Base-by-base conservation (phyloP, 1,139 yeast species). In the Debaryomycetaceae sp. region DNA sequence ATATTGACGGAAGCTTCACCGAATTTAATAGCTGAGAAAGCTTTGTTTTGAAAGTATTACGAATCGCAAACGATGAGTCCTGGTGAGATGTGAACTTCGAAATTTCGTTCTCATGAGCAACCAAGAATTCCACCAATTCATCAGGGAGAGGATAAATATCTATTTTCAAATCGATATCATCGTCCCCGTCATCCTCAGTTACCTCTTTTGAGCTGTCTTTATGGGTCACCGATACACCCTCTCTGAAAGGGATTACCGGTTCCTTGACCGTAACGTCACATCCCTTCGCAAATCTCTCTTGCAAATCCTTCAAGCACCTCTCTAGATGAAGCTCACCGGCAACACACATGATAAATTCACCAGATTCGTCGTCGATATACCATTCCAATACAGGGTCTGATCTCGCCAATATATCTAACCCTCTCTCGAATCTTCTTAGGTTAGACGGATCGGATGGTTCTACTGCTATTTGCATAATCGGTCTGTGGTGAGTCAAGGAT, bases 321-420 rank as follows among this genome's bases (percentile, higher is more conserved):
- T 91, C 98, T 45, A 91, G 71, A 67, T 91, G 98, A 49, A 91
- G 74, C 62, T 91, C 97, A 43, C 98, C 98, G n/a, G 97, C 97
- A 14, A 95, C 90, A 50, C 95, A 87, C 55, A 91, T 72, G 53
- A 91, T 89, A 56, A 87, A 87, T 63, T 91, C 98, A 48, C 98
- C 98, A 8, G 86, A 83, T 45, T 74, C 78, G 53, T 88, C 96
- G 56, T 87, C 93, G 38, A 87, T 73, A 56, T 80, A 85, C 53
- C 91, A 87, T 57, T 88, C 90, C 34, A 90, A 91, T 56, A 96
- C 93, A 1, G 98, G 97, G 62, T 91, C 98, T 0, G 98, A 93
- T 53, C 83, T 84, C 45, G 93, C 83, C 40, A 95, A 72, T 46
- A 89, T 69, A 49, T 81, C 83, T 47, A 95, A 72, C 0, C 99